These are phyloP conservation scores for Coemansia sp. DNA, from an alignment of 192 early-diverging fungal species.

Conservation along the genomic window DNA sequence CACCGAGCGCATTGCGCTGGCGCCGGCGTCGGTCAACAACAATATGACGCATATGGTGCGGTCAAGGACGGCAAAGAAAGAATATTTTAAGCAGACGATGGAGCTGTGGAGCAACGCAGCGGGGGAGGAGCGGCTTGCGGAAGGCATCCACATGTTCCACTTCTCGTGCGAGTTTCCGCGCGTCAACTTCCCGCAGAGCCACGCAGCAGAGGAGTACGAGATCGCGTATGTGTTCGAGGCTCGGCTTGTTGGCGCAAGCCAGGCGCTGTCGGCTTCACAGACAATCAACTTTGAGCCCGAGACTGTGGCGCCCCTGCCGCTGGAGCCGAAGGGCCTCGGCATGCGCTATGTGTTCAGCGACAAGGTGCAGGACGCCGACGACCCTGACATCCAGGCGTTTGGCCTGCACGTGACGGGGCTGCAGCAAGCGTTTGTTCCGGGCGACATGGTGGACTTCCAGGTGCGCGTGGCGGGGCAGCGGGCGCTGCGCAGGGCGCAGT, in stretches of 20 bases:
- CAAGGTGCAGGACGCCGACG: slow-evolving; percentile 23
- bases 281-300: slow-evolving; percentile 39
- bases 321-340: neutral
- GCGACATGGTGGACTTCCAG: slow-evolving; percentile 43
- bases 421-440: slow-evolving; percentile 46
- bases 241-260: slow-evolving; percentile 1
- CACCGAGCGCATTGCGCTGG: slow-evolving; percentile 37
- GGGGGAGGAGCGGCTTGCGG: slow-evolving; percentile 12
- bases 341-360: slow-evolving; percentile 39
- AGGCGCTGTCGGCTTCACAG: slow-evolving; percentile 24
- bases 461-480: slow-evolving; percentile 29
- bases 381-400: neutral
- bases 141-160: slow-evolving; percentile 52
- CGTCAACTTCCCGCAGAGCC: slow-evolving; percentile 51
- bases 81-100: slow-evolving; percentile 45
- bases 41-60: slow-evolving; percentile 14
- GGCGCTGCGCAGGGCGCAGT: slow-evolving; percentile 32
- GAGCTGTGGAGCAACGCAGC: slow-evolving; percentile 46
- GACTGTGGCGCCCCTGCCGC: slow-evolving; percentile 29
- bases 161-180: slow-evolving; percentile 55
- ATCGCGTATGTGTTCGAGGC: slow-evolving; percentile 47
- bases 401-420: slow-evolving; percentile 19
- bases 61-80: slow-evolving; percentile 29
- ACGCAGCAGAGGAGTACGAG: slow-evolving; percentile 30
- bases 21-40: slow-evolving; percentile 40